Evolutionary conservation across 345 rosid species (phyloP).

Genomic region (Camelina sativa): DNA sequence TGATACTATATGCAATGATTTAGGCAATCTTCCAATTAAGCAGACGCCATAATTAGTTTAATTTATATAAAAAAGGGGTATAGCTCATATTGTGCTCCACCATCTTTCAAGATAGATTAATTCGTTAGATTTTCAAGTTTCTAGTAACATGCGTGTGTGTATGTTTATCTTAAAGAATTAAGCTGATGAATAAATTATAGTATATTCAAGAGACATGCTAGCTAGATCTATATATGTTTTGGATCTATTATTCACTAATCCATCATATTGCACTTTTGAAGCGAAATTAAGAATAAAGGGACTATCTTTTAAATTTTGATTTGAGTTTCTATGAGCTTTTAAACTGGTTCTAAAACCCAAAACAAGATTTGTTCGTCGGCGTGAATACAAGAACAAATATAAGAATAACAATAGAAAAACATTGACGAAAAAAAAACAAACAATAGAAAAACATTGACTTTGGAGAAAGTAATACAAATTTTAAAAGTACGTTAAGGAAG

Average conservation of each 20-base stretch:
- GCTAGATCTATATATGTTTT: background rate
- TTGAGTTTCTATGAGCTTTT: background rate
- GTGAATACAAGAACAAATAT: slow-evolving; percentile 18
- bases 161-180: background rate
- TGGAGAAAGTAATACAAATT: slow-evolving; percentile 10
- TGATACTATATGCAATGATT: slow-evolving; percentile 20
- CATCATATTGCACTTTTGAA: background rate
- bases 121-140: background rate
- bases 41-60: slow-evolving; percentile 22
- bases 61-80: background rate
- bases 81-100: background rate
- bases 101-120: background rate
- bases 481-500: no score
- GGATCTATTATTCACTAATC: background rate
- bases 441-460: slow-evolving; percentile 35
- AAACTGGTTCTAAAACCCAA: background rate
- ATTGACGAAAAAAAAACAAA: no score
- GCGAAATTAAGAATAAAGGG: background rate
- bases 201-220: background rate
- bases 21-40: slow-evolving; percentile 28
- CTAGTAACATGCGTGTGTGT: background rate
- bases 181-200: background rate
- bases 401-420: slow-evolving; percentile 19
- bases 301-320: background rate
- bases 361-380: slow-evolving; percentile 13